Evolutionary conservation across 2,329 filamentous ascomycete species (phyloP).

Genomic region (Cercospora sp.): DNA sequence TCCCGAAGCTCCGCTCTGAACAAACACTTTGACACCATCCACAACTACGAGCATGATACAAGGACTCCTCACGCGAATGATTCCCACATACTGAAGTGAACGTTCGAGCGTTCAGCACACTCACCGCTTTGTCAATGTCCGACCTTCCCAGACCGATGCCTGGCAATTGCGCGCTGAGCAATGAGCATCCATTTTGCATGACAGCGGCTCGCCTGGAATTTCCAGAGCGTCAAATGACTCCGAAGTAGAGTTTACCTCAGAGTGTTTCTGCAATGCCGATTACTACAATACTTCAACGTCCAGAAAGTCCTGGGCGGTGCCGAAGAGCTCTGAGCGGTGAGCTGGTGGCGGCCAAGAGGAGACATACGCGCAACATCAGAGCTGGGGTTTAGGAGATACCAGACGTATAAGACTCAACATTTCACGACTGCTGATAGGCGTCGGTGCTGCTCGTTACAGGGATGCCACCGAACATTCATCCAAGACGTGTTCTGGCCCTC

Average conservation of each 20-base stretch:
- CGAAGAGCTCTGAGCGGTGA: background rate
- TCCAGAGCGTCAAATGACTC: background rate
- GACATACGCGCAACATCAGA: background rate
- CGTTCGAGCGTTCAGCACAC: background rate
- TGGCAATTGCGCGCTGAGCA: background rate
- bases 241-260: background rate
- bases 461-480: background rate
- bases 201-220: background rate
- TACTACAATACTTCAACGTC: background rate
- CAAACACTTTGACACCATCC: background rate
- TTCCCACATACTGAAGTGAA: background rate
- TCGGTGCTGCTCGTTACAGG: background rate
- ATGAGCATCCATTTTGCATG: background rate
- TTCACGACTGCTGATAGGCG: background rate
- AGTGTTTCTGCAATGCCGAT: background rate
- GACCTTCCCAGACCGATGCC: background rate
- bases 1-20: conserved; percentile 5
- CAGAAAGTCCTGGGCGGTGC: background rate
- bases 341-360: background rate
- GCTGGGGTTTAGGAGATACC: background rate
- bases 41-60: background rate
- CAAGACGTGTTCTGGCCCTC: background rate
- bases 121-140: background rate
- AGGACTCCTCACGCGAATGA: background rate
- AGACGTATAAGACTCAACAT: background rate